phyloP scores from a whole-genome alignment of 306 rosid species.

The Oemleria cerasiformis region DNA sequence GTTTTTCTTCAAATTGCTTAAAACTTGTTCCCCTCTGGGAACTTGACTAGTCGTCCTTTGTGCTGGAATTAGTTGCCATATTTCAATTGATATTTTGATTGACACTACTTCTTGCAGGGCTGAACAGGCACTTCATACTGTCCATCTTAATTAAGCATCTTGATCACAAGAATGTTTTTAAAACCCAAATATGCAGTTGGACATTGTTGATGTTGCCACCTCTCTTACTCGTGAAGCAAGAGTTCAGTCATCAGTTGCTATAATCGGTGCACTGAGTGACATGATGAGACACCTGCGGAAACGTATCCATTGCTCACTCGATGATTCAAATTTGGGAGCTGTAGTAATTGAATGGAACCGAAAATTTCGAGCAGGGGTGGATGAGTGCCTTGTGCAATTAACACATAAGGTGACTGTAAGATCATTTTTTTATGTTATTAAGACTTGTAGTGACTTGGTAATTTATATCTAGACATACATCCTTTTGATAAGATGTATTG shows the following conservation, averaged over 20 bases:
- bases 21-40: too few relatives aligned
- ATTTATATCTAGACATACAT: neutral
- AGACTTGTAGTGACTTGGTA: neutral
- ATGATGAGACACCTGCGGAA: slow-evolving; percentile 30
- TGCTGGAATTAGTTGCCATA: too few relatives aligned
- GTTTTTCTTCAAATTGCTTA: too few relatives aligned
- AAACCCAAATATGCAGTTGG: slow-evolving; percentile 26
- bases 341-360: slow-evolving; percentile 27
- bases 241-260: slow-evolving; percentile 35
- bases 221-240: slow-evolving; percentile 23
- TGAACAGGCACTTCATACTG: slow-evolving; percentile 25
- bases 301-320: slow-evolving; percentile 33
- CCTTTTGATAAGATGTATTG: neutral
- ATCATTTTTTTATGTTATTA: neutral
- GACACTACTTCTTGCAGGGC: slow-evolving; percentile 15
- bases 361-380: slow-evolving; percentile 21
- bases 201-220: slow-evolving; percentile 28
- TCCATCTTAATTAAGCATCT: slow-evolving; percentile 33
- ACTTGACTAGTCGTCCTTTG: too few relatives aligned
- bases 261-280: slow-evolving; percentile 51
- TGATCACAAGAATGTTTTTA: slow-evolving; percentile 33
- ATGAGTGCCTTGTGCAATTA: slow-evolving; percentile 30
- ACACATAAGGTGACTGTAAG: slow-evolving; percentile 22
- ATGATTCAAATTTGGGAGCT: slow-evolving; percentile 30
- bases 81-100: slow-evolving; percentile 3